Conservation (phyloP, 768 basidiomycete species). For the Tulasnella sp. region DNA sequence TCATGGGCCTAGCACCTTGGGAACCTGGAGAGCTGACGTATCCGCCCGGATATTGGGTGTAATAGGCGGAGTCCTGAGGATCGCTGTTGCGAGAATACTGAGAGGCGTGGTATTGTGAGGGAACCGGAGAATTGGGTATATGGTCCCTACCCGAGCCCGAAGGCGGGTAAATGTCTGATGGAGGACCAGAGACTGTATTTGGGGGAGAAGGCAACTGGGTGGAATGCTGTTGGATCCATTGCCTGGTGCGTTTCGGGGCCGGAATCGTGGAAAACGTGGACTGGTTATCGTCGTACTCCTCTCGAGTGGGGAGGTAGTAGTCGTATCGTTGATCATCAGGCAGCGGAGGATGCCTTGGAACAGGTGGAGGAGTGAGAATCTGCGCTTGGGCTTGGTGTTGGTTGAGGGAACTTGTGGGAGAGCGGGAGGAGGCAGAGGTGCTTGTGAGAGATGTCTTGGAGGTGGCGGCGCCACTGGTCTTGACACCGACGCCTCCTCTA, state of each 20-base stretch:
- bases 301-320: not conserved
- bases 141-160: not conserved
- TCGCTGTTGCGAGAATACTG: conserved; percentile 9
- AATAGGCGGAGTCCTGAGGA: not conserved
- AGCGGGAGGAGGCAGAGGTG: not conserved
- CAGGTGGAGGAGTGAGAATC: not conserved
- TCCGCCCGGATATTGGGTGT: not conserved
- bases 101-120: not conserved
- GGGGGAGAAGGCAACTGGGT: conserved; percentile 7
- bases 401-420: not conserved
- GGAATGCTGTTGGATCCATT: conserved; percentile 11
- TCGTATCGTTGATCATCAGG: not conserved
- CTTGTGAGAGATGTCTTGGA: not conserved
- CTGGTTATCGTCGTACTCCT: conserved; percentile 10
- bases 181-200: not conserved
- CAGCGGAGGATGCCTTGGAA: not conserved
- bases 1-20: not conserved
- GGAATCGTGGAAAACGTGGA: conserved; percentile 10
- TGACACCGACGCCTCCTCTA: conserved; percentile 14
- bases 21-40: not conserved
- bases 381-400: not conserved
- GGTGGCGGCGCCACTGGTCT: not conserved
- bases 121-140: conserved; percentile 2
- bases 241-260: conserved; percentile 9
- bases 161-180: not conserved